Base-by-base conservation (phyloP, 2,329 filamentous ascomycete species). In the Rutstroemia sp. region DNA sequence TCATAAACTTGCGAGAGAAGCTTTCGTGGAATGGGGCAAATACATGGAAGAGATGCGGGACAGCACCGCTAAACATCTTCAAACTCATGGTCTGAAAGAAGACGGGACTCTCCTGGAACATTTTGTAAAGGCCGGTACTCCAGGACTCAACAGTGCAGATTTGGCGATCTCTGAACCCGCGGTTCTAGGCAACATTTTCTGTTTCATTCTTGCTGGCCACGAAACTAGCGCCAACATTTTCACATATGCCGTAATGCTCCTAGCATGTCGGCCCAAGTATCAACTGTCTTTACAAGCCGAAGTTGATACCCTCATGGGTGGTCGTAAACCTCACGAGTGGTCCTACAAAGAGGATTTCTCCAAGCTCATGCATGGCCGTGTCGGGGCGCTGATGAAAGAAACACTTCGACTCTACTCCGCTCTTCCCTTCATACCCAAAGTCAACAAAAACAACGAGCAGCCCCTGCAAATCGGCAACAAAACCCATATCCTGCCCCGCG, bases 1-100 rank as follows among this genome's bases (percentile, higher is more conserved):
- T n/a, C 46, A 48, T 25, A 48, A 48, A 48, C 14, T 18, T 10
- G 46, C 46, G 4, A 48, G 27, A 10, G 46, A 48, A 18, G 46
- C 46, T 6, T 48, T 48, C 46, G 25, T 48, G 3, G 46, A 48
- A 48, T 34, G 46, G 46, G 46, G 25, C 0, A 34, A 48, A 48
- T 48, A 48, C 18, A 48, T 48, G 45, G 45, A 48, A 48, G 45
- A 48, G 23, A 48, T 48, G 45, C 25, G 46, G 4, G 46, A 48
- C 18, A 34, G 46, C 16, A 48, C 46, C 5, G 25, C 25, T 48
- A 6, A 48, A 30, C 25, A 30, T 48, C 46, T 48, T 34, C 23
- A 19, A 8, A 16, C 4, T 3, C 46, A 30, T n/a, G 12, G n/a
- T 8, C 25, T 34, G 25, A 30, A n/a, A 6, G 25, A 48, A 18